Base-by-base conservation (phyloP, 306 rosid genomes). In the Malus sylvestris region DNA sequence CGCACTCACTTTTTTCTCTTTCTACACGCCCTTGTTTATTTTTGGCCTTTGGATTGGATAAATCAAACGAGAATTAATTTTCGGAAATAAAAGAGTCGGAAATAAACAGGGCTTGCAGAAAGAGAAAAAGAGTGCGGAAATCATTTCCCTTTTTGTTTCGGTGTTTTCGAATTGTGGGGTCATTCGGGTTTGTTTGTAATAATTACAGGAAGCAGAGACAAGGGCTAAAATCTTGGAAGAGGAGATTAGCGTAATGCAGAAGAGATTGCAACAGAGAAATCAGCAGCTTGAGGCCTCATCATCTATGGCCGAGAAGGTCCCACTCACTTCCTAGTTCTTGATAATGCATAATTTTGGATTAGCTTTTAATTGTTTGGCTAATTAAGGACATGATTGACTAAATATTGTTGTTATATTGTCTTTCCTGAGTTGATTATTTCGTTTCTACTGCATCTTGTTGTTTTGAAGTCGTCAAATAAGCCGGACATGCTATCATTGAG, bases 201-300 rank as follows among this genome's bases (percentile, higher is more conserved):
- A 32, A 40, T 74, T n/a, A 7, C 84, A 96, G 99, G 96, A 86
- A 78, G 97, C 97, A 70, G 96, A 96, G 87, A 82, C 84, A 60
- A 87, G 85, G 81, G 98, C 96, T 76, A 96, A 87, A 84, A 79
- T 44, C 81, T 88, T 96, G 98, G 96, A 96, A 79, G 80, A 72
- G 20, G 93, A 93, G 81, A 89, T 92, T 70, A 82, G 75, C 27
- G 82, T 45, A 76, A 78, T 96, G 86, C 90, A 92, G 71, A 82
- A 76, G 79, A 91, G 82, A 63, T 80, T 92, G 90, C 90, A 89
- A 67, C 90, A 89, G 68, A 89, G 85, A 85, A 87, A 87, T 13
- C 77, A 83, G 70, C 87, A 88, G 75, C 93, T 92, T 83, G 91
- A 87, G 71, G 90, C 88, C 69, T 89, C 99, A 71, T 77, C 94